Evolutionary conservation across 2,329 filamentous ascomycete species (phyloP).

Genomic region (Nemania abortiva): DNA sequence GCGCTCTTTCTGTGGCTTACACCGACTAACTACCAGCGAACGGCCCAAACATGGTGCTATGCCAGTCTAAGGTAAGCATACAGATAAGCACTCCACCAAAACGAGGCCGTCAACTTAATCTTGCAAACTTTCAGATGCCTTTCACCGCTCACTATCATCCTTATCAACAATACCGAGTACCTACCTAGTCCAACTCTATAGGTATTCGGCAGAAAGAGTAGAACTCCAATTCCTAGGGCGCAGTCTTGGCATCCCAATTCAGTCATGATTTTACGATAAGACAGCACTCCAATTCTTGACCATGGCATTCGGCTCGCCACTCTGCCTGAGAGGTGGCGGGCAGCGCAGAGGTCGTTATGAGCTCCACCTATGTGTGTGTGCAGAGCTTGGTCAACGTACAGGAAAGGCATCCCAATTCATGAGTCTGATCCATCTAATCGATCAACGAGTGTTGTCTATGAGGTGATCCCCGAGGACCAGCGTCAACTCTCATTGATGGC

Average conservation of each 20-base stretch:
- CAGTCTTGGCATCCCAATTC: not conserved
- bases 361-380: not conserved
- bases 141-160: not conserved
- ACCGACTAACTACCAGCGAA: not conserved
- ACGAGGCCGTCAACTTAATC: not conserved
- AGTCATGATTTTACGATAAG: not conserved
- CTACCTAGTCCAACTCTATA: not conserved
- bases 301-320: not conserved
- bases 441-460: not conserved
- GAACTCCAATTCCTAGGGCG: not conserved
- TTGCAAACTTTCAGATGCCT: not conserved
- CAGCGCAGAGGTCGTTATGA: constrained; percentile 2
- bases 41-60: no score
- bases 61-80: no score
- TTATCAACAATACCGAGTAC: not conserved
- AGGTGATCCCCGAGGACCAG: not conserved
- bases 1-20: not conserved
- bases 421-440: not conserved
- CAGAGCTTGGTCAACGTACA: not conserved
- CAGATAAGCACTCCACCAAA: not conserved
- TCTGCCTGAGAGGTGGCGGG: not conserved
- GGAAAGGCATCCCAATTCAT: not conserved
- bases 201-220: not conserved
- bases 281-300: not conserved
- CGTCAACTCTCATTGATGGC: not conserved